These are phyloP conservation scores for Athelia sp. DNA, from an alignment of 1,284 basidiomycete species.

Conservation along the genomic window DNA sequence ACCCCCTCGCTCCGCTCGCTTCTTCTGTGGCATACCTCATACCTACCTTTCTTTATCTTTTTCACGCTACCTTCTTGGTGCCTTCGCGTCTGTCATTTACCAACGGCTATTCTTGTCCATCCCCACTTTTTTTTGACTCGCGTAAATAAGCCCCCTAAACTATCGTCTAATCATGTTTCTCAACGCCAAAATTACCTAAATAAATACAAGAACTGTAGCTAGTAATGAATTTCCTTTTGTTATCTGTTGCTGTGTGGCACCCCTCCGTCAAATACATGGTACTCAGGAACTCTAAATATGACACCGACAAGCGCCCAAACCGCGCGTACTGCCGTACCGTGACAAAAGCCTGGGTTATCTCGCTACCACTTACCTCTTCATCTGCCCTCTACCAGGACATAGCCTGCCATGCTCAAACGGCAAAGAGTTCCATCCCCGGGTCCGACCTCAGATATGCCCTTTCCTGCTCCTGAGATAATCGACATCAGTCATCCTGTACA, in stretches of 20 bases:
- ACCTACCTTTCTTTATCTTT: background rate
- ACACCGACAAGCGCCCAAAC: too few species aligned
- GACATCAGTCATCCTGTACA: conserved; percentile 24
- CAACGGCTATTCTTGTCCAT: background rate
- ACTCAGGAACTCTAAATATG: too few species aligned
- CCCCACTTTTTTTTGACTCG: background rate
- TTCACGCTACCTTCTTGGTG: background rate
- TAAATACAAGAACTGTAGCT: background rate
- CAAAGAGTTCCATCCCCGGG: conserved; percentile 51
- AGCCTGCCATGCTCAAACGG: conserved; percentile 58
- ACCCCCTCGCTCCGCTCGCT: too few species aligned
- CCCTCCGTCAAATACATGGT: too few species aligned
- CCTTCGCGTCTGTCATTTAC: background rate
- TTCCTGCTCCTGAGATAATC: conserved; percentile 28
- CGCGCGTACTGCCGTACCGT: too few species aligned
- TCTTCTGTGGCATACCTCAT: background rate
- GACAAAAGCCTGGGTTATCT: too few species aligned
- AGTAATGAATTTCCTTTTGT: background rate
- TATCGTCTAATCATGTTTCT: too few species aligned
- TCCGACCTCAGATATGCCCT: conserved; percentile 22
- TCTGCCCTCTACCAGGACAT: background rate
- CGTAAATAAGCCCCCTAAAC: background rate
- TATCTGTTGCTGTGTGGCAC: background rate
- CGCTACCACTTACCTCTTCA: too few species aligned
- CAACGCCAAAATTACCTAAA: background rate